These are phyloP conservation scores for Aspergillus fumigatiaffinis DNA, from an alignment of 2,329 filamentous ascomycete genomes.

Conservation along the genomic window DNA sequence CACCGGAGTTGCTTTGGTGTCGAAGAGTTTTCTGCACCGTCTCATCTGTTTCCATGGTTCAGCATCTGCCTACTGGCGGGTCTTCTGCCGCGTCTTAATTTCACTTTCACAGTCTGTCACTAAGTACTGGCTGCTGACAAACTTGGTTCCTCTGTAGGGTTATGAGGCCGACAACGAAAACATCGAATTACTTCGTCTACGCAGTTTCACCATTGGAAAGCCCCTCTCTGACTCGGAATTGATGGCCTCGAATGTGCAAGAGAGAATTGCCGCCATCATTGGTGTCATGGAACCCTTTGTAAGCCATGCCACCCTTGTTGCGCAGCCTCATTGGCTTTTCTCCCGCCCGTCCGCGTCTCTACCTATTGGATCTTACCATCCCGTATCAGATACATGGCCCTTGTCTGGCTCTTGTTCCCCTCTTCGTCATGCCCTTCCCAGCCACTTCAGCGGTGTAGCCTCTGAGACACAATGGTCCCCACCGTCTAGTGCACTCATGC, in stretches of 20 bases:
- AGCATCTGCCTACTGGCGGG: conserved; percentile 18
- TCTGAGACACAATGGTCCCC: conserved; percentile 14
- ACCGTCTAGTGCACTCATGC: conserved; percentile 6
- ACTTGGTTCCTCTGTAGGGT: conserved; percentile 51
- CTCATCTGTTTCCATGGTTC: conserved; percentile 39
- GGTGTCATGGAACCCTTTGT: conserved; percentile 73
- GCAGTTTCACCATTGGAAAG: conserved; percentile 70
- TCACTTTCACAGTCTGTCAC: conserved; percentile 5
- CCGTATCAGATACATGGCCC: conserved; percentile 14
- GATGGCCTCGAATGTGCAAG: conserved; percentile 58
- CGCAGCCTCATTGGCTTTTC: conserved; percentile 20
- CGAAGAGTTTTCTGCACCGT: conserved; percentile 29
- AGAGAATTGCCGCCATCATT: conserved; percentile 62
- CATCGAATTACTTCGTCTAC: conserved; percentile 74
- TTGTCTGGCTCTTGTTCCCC: conserved; percentile 10
- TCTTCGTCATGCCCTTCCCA: conserved; percentile 14
- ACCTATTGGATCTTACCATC: conserved; percentile 20
- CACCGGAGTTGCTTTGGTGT: conserved; percentile 12
- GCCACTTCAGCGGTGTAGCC: conserved; percentile 18
- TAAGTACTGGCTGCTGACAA: conserved; percentile 14
- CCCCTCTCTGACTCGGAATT: conserved; percentile 65
- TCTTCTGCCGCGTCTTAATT: conserved; percentile 13
- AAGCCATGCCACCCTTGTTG: conserved; percentile 43
- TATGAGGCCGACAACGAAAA: conserved; percentile 71
- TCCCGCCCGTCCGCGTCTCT: conserved; percentile 19